Evolutionary conservation across 495 filamentous ascomycete species (phyloP), one percentile per base, ranked within the genome.

Genomic region (Aspergillus sparsus): DNA sequence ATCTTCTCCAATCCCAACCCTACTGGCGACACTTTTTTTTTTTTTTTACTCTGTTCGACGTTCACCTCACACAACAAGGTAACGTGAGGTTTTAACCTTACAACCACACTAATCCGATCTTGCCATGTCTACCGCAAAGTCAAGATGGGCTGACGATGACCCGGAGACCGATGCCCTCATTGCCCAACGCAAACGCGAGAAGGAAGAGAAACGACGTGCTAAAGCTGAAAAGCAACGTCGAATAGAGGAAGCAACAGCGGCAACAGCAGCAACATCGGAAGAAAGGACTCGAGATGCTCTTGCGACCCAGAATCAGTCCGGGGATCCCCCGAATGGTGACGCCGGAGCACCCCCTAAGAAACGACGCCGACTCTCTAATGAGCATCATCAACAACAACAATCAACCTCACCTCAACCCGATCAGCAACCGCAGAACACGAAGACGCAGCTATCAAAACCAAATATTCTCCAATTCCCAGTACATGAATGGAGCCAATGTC

Each of bases 221-320:
- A 98, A 95, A 71, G 89, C 85, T n/a, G 88, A 90, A 62, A 93
- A 90, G 71, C 88, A 91, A 66, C 87, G 87, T 65, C 86, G 85
- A 64, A 81, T 83, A 32, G 87, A 92, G 66, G 83, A 84, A 27
- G 21, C 21, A 27, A 3, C 21, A 27, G 21, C 21, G 21, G 21
- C 21, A 27, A 3, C 21, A 3, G 21, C 21, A 27, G 21, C 21
- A 27, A 27, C 21, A 3, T 3, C 21, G 60, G 53, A 77, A 58
- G 61, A 60, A 66, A 51, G 41, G 64, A 33, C 62, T 15, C 47
- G 52, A 59, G 33, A 57, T 47, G 60, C 69, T 57, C 62, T 69
- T 53, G 46, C 64, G 62, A 32, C 61, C 44, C 21, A 56, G 16
- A 18, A 16, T 34, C 55, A 53, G 59, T 12, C 46, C 31, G 50